Evolutionary conservation across 1,139 yeast species (phyloP), one percentile per base, ranked within the genome.

Genomic region (Debaryomyces robertsiae): DNA sequence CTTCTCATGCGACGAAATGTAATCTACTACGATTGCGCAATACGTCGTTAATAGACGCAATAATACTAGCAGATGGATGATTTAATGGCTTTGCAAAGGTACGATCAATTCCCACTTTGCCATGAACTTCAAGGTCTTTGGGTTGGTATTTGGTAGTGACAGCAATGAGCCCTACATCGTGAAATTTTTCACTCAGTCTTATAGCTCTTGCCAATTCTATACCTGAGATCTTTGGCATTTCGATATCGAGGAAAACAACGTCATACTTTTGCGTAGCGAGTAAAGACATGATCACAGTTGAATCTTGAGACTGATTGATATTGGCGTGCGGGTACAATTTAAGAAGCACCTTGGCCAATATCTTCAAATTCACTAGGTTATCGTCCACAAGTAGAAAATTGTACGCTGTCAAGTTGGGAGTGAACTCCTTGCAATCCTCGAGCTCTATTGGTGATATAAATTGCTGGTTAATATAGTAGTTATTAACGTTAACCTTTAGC

Each of bases 201-300:
- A 72, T 58, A 24, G 45, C 44, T 28, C 48, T 48, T 10, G 75
- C 69, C 34, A 73, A 57, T 22, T 72, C 72, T n/a, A 67, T 53
- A 3, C 78, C 78, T 18, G 66, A 56, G n/a, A 73, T 54, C 6
- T 53, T 56, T 2, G 78, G 78, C 78, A 73, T 73, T 47, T 73
- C 78, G 36, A 73, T 73, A 47, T 73, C 78, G 37, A 73, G 54
- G 45, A 73, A 73, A 9, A 69, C 61, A 36, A 63, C 49, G 44
- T 71, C 74, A 44, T 58, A 70, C 16, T 42, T 43, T 35, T 55
- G 53, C 3, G 48, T 38, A 10, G 46, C 40, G 3, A 65, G 46
- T 24, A 55, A 34, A 9, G 53, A 43, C 36, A 58, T 46, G n/a
- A 70, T 69, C 34, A 55, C 52, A 2, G 67, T 57, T 24, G 67